Evolutionary conservation across 2,329 filamentous ascomycete species (phyloP), one percentile per base, ranked within the genome.

Genomic region (Aurifilum marmelostoma): DNA sequence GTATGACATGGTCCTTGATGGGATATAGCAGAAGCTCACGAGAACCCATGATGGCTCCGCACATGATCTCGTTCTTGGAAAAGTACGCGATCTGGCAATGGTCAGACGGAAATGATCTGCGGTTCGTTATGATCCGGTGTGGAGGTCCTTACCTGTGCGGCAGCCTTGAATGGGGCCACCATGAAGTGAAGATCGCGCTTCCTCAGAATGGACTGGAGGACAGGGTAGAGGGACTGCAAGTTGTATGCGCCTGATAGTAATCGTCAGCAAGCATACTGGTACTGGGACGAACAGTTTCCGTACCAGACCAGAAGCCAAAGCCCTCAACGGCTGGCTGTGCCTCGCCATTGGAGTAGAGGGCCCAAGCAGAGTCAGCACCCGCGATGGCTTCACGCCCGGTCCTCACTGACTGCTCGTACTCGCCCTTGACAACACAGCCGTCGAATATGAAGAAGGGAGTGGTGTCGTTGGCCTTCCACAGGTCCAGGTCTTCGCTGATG

Each of bases 401-500:
- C 73, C 89, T 86, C 67, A 91, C 84, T 32, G 89, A 83, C 70
- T 90, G 84, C 61, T 92, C 89, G 75, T 94, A 90, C 75, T 92
- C 91, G 68, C 91, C 92, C 52, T 89, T 89, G 71, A 94, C 87
- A 52, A 93, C 89, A 75, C 97, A 88, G 47, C 96, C 96, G 78
- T 95, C 92, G 80, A 99, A 99, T 65, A 99, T 86, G 79, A 99
- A 98, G 72, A 97, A 83, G 1, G 92, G 92, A n/a, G 84, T 88
- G 65, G 97, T 90, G 27, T 88, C 87, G 75, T 90, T 83, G 60
- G 86, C 85, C 71, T 88, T 87, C 84, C 96, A 93, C 69, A 84
- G 83, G 70, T 91, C 86, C 39, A 99, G 83, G 74, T 97, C 92
- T 64, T 87, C 85, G 77, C 92, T 88, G 72, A 99, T 91, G 75